Evolutionary conservation across 345 rosid genomes (phyloP), one percentile per base, ranked within the genome.

Genomic region (Ceriops tagal): DNA sequence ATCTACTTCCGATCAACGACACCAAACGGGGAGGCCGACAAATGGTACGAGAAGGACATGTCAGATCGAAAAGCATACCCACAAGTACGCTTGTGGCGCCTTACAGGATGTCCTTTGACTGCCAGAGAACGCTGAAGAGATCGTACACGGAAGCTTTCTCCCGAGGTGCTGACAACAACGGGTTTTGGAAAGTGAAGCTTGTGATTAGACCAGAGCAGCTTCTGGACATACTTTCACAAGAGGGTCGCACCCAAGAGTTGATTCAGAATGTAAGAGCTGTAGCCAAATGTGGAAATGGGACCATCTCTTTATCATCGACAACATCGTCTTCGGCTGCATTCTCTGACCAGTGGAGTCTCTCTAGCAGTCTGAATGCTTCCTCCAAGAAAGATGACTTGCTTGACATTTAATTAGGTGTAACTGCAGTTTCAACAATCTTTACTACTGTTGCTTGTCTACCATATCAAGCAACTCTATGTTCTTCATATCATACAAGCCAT

Each of bases 181-280:
- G 89, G 26, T 71, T 89, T 75, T 93, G 98, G 96, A 91, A 88
- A 77, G 98, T 93, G 80, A 91, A 88, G 82, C 83, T 93, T 3
- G 96, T 79, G 51, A 91, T 91, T n/a, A 73, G 83, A 58, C 83
- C 86, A 15, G 86, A 79, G 58, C 90, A 85, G 80, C 72, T 93
- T 65, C 24, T 79, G 81, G 75, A 91, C 71, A 91, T 91, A 32
- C 55, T 93, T 71, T 85, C 97, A 3, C 86, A 89, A 59, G 93
- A 84, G 57, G 70, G 69, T 18, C 83, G 71, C 32, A 93, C 93
- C 6, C 71, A 82, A 31, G 98, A 93, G 81, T 74, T 91, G 71
- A 80, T 91, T 28, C 93, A 88, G 79, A 89, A 83, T 66, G 83
- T 89, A 58, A 82, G 97, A 70, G 84, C 93, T 3, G 92, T 84